A percentile compares a stretch with the other conserved stretches of the same genome.
Conservation (phyloP, 352 stramenopile species). For the Phytophthora kernoviae region DNA sequence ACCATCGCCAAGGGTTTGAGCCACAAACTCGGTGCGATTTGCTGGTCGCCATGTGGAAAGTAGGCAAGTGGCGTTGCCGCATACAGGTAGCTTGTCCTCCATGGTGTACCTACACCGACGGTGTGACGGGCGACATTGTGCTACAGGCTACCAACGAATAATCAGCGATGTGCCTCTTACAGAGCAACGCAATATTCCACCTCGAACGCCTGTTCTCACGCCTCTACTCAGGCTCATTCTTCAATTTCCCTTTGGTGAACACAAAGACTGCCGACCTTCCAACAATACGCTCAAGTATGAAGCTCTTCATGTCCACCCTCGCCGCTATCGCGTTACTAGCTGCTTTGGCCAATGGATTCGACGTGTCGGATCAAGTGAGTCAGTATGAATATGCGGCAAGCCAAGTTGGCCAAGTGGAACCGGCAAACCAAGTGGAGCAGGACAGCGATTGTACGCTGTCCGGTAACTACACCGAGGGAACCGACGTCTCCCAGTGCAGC, state of each 20-base stretch:
- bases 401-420: background rate
- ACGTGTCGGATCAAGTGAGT: slow-evolving; percentile 18
- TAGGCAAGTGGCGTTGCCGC: background rate
- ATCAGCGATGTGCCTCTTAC: background rate
- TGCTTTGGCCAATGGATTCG: slow-evolving; percentile 4
- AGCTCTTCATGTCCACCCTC: slow-evolving; percentile 16
- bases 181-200: background rate
- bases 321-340: background rate
- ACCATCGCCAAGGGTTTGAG: background rate
- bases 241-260: background rate
- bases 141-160: background rate
- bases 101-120: slow-evolving; percentile 3
- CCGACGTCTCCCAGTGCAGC: slow-evolving; percentile 18
- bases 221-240: background rate
- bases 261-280: background rate
- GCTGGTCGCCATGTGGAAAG: slow-evolving; percentile 11
- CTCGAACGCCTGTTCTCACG: background rate
- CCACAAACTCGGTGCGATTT: slow-evolving; percentile 7
- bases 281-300: slow-evolving; percentile 4
- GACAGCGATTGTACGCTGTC: slow-evolving; percentile 33
- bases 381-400: background rate
- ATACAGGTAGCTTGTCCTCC: too few relatives aligned
- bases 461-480: slow-evolving; percentile 28
- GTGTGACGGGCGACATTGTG: slow-evolving; percentile 7
- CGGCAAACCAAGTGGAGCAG: background rate